Evolutionary conservation across 2,329 filamentous ascomycete genomes (phyloP).

Genomic region (Chrysosphaeria jannelii): DNA sequence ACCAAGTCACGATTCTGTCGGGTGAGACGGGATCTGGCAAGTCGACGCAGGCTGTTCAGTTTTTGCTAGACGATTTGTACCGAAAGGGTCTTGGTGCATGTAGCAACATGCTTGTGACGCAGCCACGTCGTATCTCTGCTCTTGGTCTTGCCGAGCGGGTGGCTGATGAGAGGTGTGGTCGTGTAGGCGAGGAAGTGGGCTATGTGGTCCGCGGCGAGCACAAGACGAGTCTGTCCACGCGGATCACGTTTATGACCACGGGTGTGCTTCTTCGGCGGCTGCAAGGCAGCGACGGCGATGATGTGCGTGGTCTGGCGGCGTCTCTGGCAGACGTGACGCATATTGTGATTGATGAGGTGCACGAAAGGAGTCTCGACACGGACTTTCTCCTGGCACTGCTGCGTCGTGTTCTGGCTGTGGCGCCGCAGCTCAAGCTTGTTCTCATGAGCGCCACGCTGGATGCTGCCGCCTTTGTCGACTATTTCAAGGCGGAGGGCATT

Average conservation of each 20-base stretch:
- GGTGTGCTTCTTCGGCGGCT: constrained; percentile 71
- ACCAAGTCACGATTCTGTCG: constrained; percentile 86
- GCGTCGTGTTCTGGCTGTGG: constrained; percentile 43
- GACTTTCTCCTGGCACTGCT: constrained; percentile 78
- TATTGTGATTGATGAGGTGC: constrained; percentile 85
- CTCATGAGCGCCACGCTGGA: constrained; percentile 94
- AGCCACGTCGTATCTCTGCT: constrained; percentile 80
- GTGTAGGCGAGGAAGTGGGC: constrained; percentile 64
- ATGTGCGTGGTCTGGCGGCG: constrained; percentile 48
- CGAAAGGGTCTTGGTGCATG: constrained; percentile 39
- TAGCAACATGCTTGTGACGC: constrained; percentile 82
- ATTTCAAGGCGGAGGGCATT: constrained; percentile 40
- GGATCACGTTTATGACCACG: constrained; percentile 86
- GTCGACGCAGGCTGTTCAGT: constrained; percentile 89
- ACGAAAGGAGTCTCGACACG: constrained; percentile 81
- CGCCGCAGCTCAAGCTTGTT: constrained; percentile 61
- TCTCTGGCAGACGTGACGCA: constrained; percentile 78
- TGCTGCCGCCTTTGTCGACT: constrained; percentile 53
- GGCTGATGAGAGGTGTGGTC: constrained; percentile 46
- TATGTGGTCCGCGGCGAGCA: constrained; percentile 82
- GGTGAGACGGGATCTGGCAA: constrained; percentile 94
- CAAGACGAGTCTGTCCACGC: constrained; percentile 35
- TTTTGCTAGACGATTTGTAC: constrained; percentile 78
- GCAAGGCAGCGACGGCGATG: constrained; percentile 70
- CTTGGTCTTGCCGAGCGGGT: constrained; percentile 84